Evolutionary conservation across 805 yeast species (phyloP).

Genomic region (Candida chilensis): DNA sequence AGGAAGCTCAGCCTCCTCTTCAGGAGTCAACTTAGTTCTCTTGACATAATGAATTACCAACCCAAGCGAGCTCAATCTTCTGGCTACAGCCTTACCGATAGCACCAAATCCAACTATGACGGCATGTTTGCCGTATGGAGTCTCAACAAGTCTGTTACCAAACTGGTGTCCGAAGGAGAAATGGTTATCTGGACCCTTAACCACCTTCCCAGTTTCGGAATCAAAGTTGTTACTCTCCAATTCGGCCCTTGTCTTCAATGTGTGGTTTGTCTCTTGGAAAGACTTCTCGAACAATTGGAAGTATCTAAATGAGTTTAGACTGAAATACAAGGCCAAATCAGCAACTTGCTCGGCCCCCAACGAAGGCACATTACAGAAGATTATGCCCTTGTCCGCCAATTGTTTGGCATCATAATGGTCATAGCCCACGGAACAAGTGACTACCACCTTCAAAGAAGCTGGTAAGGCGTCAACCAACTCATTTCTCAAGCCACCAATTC

Average conservation of each 20-base stretch:
- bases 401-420: conserved; percentile 37
- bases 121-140: conserved; percentile 25
- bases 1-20: conserved; percentile 15
- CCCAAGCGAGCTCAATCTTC: conserved; percentile 21
- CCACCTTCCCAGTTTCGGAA: conserved; percentile 14
- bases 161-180: conserved; percentile 23
- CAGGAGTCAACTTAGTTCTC: conserved; percentile 12
- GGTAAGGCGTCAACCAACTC: conserved; percentile 38
- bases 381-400: conserved; percentile 31
- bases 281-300: conserved; percentile 35
- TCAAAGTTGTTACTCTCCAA: conserved; percentile 25
- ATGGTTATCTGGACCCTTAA: conserved; percentile 3
- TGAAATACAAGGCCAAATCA: conserved; percentile 53
- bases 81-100: conserved; percentile 29
- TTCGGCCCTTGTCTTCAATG: conserved; percentile 33
- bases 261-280: conserved; percentile 28
- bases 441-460: conserved; percentile 30
- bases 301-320: conserved; percentile 53
- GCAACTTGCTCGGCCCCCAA: conserved; percentile 63
- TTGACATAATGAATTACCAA: conserved; percentile 31
- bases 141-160: not conserved
- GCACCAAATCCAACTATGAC: conserved; percentile 34
- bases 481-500: conserved; percentile 39
- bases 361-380: conserved; percentile 53
- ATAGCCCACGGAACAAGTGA: conserved; percentile 50